Evolutionary conservation across 2,329 filamentous ascomycete species (phyloP), one percentile per base, ranked within the genome.

Genomic region (Ascochyta pisi): DNA sequence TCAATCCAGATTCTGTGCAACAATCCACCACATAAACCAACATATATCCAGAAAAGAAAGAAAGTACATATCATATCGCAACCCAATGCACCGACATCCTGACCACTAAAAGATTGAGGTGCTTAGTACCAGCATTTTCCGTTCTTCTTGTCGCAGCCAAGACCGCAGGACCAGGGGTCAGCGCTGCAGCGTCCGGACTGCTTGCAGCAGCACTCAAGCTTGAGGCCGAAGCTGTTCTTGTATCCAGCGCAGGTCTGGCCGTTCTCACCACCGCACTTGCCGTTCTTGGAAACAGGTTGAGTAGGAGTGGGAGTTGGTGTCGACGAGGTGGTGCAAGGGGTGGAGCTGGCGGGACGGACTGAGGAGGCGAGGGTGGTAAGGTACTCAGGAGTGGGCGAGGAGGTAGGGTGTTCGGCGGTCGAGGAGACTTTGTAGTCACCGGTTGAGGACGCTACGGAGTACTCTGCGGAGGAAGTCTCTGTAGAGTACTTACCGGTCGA

Each of bases 141-240:
- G 37, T 61, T 73, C 26, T 54, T 59, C 50, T 64, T 67, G 47
- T 72, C 68, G 57, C 71, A 75, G 6, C 67, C 67, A 15, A 60
- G 16, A 12, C 61, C 62, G 39, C 70, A 73, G 5, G 63, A 58
- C 50, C 64, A 59, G 0, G 65, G 39, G 38, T 64, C 64, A 50
- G 37, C 61, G 13, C 61, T 60, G 58, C 70, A 73, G 16, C 44
- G 50, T 12, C 68, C 69, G 19, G 43, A 48, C 44, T 55, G 51
- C 48, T 55, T 57, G 53, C 65, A 58, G 60, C 69, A 73, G 61
- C 70, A 73, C 45, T 63, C 62, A n/a, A 65, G 50, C 26, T 53
- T 51, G 10, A 54, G 24, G 24, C 65, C 65, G 3, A 60, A 61
- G 23, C 46, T 38, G 16, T 58, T 60, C 57, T 63, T 66, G 54